Conservation (phyloP, 352 stramenopile genomes). For the Pythium dissotocum region DNA sequence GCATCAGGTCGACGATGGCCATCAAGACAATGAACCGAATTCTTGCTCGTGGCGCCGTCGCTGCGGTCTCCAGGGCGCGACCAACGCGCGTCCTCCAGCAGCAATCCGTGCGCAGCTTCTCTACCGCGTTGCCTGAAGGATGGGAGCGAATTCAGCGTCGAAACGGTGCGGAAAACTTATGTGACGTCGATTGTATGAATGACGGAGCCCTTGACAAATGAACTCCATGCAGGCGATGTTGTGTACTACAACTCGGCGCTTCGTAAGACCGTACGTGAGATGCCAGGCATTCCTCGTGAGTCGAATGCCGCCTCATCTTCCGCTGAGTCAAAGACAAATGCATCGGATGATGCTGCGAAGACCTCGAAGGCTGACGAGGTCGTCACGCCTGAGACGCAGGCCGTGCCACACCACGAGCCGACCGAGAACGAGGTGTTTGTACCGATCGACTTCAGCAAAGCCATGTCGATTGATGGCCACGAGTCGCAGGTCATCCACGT, state of each 20-base stretch:
- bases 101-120: conserved; percentile 23
- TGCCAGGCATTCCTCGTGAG: conserved; percentile 39
- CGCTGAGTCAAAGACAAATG: neutral
- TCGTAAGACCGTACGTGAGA: conserved; percentile 57
- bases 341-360: neutral
- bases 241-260: conserved; percentile 69
- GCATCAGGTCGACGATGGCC: neutral
- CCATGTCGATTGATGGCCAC: conserved; percentile 76
- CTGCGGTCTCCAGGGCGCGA: neutral
- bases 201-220: too few species aligned
- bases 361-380: conserved; percentile 7
- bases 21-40: neutral
- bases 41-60: conserved; percentile 5
- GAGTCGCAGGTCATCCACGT: conserved; percentile 87
- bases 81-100: neutral
- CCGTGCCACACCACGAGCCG: conserved; percentile 31
- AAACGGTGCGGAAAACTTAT: conserved; percentile 41
- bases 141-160: conserved; percentile 63
- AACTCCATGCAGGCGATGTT: conserved; percentile 39
- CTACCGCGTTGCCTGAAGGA: conserved; percentile 41
- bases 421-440: conserved; percentile 66
- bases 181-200: neutral
- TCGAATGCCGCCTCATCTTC: conserved; percentile 11
- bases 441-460: conserved; percentile 82
- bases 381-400: conserved; percentile 10